Percentiles rank a stretch among this genome's conserved stretches.
Evolutionary conservation across 352 stramenopile species (phyloP).

Genomic region (Phytopythium cucurbitacearum): DNA sequence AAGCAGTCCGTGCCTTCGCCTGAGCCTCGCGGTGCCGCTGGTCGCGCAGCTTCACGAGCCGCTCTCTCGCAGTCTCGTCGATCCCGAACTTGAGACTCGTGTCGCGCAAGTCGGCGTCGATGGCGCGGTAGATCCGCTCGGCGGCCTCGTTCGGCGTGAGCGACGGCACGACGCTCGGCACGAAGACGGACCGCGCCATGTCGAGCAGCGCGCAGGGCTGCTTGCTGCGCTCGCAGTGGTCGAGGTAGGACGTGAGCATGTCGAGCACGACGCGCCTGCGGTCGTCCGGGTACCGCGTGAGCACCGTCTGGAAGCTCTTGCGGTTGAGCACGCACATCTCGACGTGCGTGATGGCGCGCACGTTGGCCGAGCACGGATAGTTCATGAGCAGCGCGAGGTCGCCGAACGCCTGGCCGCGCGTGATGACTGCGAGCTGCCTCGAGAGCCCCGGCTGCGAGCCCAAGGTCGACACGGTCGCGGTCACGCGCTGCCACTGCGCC

Average conservation of each 20-base stretch:
- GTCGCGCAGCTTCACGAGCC: slow-evolving; percentile 18
- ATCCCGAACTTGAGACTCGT: slow-evolving; percentile 23
- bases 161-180: neutral
- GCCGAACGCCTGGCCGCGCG: slow-evolving; percentile 34
- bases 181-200: slow-evolving; percentile 17
- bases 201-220: slow-evolving; percentile 20
- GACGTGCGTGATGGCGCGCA: slow-evolving; percentile 41
- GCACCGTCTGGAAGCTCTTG: slow-evolving; percentile 30
- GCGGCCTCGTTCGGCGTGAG: slow-evolving; percentile 7
- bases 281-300: slow-evolving; percentile 29
- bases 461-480: neutral
- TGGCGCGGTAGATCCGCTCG: slow-evolving; percentile 19
- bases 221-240: slow-evolving; percentile 17
- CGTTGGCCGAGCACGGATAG: slow-evolving; percentile 34
- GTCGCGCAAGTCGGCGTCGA: slow-evolving; percentile 20
- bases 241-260: slow-evolving; percentile 28
- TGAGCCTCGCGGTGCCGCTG: slow-evolving; percentile 1
- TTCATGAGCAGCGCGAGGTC: slow-evolving; percentile 56
- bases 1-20: neutral
- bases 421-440: slow-evolving; percentile 1
- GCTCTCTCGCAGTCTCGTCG: slow-evolving; percentile 13
- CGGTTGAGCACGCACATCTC: slow-evolving; percentile 47
- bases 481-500: neutral
- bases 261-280: slow-evolving; percentile 22
- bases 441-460: no score